A percentile compares a stretch with the other conserved stretches of the same genome.
phyloP scores from a whole-genome alignment of 148 eudicot genomes.

The Beta vulgaris region DNA sequence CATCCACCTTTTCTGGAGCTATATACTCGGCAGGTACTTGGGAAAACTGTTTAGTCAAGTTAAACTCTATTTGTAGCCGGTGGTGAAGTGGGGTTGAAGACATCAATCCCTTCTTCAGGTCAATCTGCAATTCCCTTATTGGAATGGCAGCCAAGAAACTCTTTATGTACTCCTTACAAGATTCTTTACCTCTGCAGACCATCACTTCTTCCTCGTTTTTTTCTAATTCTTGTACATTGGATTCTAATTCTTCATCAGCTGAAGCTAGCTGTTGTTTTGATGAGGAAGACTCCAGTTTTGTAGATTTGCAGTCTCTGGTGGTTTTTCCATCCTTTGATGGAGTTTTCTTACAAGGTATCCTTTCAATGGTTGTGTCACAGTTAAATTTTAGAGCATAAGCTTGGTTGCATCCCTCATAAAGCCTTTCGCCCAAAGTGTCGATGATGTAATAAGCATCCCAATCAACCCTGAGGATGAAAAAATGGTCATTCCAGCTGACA shows the following conservation, averaged over 20 bases:
- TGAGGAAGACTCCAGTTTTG: slow-evolving; percentile 1
- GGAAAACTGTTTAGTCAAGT: slow-evolving; percentile 38
- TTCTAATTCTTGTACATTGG: not conserved
- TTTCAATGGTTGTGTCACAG: slow-evolving; percentile 41
- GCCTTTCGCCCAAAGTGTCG: slow-evolving; percentile 87
- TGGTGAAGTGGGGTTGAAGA: slow-evolving; percentile 78
- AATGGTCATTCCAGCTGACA: slow-evolving; percentile 88
- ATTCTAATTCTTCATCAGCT: not conserved
- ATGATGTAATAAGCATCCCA: slow-evolving; percentile 72
- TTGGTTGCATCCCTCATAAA: slow-evolving; percentile 69
- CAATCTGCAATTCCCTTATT: slow-evolving; percentile 64
- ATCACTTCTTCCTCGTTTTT: slow-evolving; percentile 32
- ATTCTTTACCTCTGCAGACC: slow-evolving; percentile 54
- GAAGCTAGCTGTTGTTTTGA: not conserved
- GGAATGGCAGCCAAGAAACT: slow-evolving; percentile 88
- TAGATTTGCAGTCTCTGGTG: not conserved
- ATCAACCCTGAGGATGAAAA: slow-evolving; percentile 69
- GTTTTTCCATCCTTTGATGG: slow-evolving; percentile 1
- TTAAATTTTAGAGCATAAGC: slow-evolving; percentile 70
- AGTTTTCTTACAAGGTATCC: slow-evolving; percentile 24
- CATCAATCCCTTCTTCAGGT: slow-evolving; percentile 67
- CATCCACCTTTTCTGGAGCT: slow-evolving; percentile 12
- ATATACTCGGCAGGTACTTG: slow-evolving; percentile 20
- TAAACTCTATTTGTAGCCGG: slow-evolving; percentile 80
- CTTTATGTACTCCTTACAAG: slow-evolving; percentile 79